These are phyloP conservation scores for Mycena capillaripes DNA, from an alignment of 768 basidiomycete genomes.

Conservation along the genomic window DNA sequence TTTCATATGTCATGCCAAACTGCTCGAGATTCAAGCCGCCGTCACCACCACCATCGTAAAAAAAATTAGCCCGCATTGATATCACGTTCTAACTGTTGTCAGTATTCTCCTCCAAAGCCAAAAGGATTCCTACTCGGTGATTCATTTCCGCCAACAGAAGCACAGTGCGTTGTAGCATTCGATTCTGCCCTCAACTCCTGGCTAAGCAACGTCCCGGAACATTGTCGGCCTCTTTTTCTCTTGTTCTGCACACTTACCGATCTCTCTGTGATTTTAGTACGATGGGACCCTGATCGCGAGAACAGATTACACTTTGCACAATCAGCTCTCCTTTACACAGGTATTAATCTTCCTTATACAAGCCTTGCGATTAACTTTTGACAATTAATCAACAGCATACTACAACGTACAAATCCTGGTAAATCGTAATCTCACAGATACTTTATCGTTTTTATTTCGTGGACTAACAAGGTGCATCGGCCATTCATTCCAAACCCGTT, in stretches of 20 bases:
- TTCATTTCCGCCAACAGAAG: slow-evolving; percentile 59
- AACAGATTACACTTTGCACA: slow-evolving; percentile 37
- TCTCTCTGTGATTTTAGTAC: slow-evolving; percentile 41
- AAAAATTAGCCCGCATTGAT: slow-evolving; percentile 25
- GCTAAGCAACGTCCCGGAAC: slow-evolving; percentile 68
- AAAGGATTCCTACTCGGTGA: slow-evolving; percentile 5
- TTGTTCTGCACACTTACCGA: slow-evolving; percentile 31
- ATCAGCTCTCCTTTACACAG: slow-evolving; percentile 38
- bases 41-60: slow-evolving; percentile 66
- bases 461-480: slow-evolving; percentile 57
- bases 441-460: not conserved
- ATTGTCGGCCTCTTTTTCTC: slow-evolving; percentile 45
- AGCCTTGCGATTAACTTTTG: not conserved
- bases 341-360: not conserved
- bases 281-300: slow-evolving; percentile 45
- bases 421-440: not conserved
- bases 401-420: slow-evolving; percentile 65
- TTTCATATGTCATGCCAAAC: slow-evolving; percentile 61
- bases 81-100: not conserved
- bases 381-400: slow-evolving; percentile 3
- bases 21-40: slow-evolving; percentile 65
- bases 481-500: slow-evolving; percentile 73
- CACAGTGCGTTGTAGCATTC: slow-evolving; percentile 67
- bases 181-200: slow-evolving; percentile 76
- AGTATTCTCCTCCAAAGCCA: slow-evolving; percentile 71